These are phyloP conservation scores for Podospora pseudopauciseta DNA, from an alignment of 495 filamentous ascomycete species.

Conservation along the genomic window DNA sequence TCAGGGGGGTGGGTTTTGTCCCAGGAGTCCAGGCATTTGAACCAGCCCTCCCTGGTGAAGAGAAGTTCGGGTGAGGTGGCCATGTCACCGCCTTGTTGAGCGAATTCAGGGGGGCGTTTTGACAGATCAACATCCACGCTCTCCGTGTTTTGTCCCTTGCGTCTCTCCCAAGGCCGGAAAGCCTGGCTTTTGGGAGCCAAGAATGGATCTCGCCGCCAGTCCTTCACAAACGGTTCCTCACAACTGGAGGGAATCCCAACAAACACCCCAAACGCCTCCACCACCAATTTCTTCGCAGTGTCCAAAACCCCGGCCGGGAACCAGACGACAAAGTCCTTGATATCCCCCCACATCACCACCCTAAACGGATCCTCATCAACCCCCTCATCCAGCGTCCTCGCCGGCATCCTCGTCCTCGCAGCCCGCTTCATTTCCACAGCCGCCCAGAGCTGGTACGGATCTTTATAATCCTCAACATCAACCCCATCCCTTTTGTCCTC, in stretches of 20 bases:
- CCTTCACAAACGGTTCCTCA: slow-evolving; percentile 10
- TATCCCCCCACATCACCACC: slow-evolving; percentile 73
- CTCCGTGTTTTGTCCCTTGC: slow-evolving; percentile 12
- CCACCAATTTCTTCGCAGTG: slow-evolving; percentile 41
- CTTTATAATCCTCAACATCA: slow-evolving; percentile 29
- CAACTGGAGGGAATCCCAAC: slow-evolving; percentile 59
- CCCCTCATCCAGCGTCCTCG: slow-evolving; percentile 59
- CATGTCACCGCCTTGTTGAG: slow-evolving; percentile 32
- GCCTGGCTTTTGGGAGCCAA: slow-evolving; percentile 21
- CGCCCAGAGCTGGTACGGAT: slow-evolving; percentile 55
- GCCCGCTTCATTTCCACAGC: slow-evolving; percentile 52
- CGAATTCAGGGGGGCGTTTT: slow-evolving; percentile 32
- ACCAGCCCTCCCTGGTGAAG: slow-evolving; percentile 38
- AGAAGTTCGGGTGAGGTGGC: slow-evolving; percentile 36
- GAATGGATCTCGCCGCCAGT: slow-evolving; percentile 37
- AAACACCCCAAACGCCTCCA: slow-evolving; percentile 69
- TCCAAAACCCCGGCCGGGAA: slow-evolving; percentile 40
- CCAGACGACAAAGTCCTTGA: slow-evolving; percentile 58
- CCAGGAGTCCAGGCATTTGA: slow-evolving; percentile 33
- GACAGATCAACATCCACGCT: background rate
- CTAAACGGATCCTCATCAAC: slow-evolving; percentile 74
- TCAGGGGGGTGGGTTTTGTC: background rate
- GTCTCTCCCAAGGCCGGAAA: slow-evolving; percentile 9
- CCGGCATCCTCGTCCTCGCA: slow-evolving; percentile 54
- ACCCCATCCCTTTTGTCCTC: slow-evolving; percentile 17